Evolutionary conservation across 1,284 basidiomycete species (phyloP), one percentile per base, ranked within the genome.

Genomic region (Coniferiporia weirii): DNA sequence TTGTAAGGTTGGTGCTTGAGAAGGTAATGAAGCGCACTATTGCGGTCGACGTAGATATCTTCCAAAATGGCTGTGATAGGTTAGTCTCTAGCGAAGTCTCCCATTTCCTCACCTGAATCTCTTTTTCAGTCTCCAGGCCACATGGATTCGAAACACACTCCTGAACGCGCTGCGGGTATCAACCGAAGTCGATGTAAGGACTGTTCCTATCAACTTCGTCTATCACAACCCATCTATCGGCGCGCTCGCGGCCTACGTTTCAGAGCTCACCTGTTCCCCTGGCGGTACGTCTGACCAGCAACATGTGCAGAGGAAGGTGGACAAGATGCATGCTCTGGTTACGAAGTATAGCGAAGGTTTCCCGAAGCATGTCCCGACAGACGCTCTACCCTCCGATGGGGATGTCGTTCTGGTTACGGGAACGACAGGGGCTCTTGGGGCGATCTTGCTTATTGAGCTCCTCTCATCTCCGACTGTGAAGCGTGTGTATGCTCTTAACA

Each of bases 91-190:
- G 35, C n/a, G n/a, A 27, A 17, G 22, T 9, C 32, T 34, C 22
- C 12, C 5, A 13, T 9, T 32, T 48, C 6, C 36, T 32, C n/a
- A n/a, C n/a, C 49, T 32, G 27, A 44, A 8, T 12, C 13, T 48
- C 4, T 48, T 51, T 12, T 17, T 15, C 47, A 75, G 75, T 64
- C 63, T 78, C 10, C 72, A 74, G 62, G 70, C 75, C 5, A 75
- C 72, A 0, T 75, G 70, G 66, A 75, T 78, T 46, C 69, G 76
- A 12, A 77, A 76, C 64, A 64, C 71, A 1, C 43, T 77, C 35
- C 38, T 72, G 4, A 68, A 68, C 17, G 74, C 70, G 10, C 59
- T 77, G 20, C 69, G 71, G 9, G 60, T 67, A 12, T 65, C 66
- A n/a, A 61, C 65, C 20, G 65, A 38, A 15, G 54, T 65, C 3